phyloP scores from a whole-genome alignment of 108 stramenopile genomes.

The Nannochloropsis salina region DNA sequence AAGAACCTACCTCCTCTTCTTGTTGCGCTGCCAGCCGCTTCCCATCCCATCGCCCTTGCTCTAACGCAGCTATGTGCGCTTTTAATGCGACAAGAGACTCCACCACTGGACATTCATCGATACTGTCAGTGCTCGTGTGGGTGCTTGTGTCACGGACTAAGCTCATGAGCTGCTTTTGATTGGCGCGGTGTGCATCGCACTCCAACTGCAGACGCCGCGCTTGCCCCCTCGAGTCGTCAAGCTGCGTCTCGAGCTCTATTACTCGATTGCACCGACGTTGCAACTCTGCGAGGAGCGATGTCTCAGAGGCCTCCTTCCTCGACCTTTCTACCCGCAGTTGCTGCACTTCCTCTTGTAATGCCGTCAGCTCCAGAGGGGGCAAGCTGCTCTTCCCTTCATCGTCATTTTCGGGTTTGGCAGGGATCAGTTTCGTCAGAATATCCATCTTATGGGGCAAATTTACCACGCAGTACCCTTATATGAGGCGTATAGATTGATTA shows the following conservation, averaged over 20 bases:
- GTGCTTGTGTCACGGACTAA: neutral
- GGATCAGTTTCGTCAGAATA: neutral
- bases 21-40: neutral
- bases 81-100: neutral
- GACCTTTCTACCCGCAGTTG: neutral
- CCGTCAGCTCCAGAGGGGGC: neutral
- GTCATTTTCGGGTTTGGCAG: neutral
- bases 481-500: too few species aligned
- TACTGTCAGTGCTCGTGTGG: neutral
- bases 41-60: slow-evolving; percentile 2
- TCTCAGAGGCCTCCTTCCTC: neutral
- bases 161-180: neutral
- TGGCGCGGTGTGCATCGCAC: neutral
- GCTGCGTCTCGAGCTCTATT: neutral
- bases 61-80: neutral
- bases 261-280: neutral
- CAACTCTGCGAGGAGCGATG: neutral
- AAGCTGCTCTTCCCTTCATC: neutral
- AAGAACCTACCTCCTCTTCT: neutral
- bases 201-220: neutral
- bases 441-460: neutral
- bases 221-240: neutral
- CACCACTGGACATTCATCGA: neutral
- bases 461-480: neutral
- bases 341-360: neutral